Evolutionary conservation across 1,139 yeast genomes (phyloP), one percentile per base, ranked within the genome.

Genomic region (Tardiomyces blankii): DNA sequence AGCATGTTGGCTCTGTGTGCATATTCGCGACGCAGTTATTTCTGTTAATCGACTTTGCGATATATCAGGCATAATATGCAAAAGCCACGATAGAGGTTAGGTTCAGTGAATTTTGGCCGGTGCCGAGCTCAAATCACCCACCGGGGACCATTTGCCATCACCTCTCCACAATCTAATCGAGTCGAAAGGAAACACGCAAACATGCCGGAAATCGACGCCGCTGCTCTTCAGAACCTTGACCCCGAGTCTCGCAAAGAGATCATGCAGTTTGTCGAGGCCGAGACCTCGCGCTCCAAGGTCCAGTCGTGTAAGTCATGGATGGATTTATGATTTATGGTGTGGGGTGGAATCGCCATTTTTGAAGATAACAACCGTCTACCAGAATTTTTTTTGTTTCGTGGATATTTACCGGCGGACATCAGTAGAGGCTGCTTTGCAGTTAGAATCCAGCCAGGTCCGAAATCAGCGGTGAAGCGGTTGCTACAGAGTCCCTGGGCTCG

Each of bases 251-350:
- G 85, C 63, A 75, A 79, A 58, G 95, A 87, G 54, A 78, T 88
- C 46, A 72, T 80, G 62, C 72, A 74, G 51, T 88, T 86, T 69
- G 70, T 88, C 45, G 94, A 87, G 60, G 69, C 82, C 12, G 96
- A 89, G 67, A 82, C 84, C 61, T 78, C 94, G 52, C 86, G 85
- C 67, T 81, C 94, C 47, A 86, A 87, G 68, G 87, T 89, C 27
- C 96, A 68, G 74, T 78, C 72, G 77, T 30, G 35, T 30, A 30
- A 30, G 35, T 30, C 12, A 27, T 12, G 12, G 30, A n/a, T n/a
- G n/a, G n/a, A n/a, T n/a, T n/a, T n/a, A n/a, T n/a, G n/a, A n/a
- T n/a, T n/a, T n/a, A n/a, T n/a, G n/a, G n/a, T n/a, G n/a, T n/a
- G n/a, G n/a, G n/a, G n/a, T n/a, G n/a, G n/a, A n/a, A n/a, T n/a